phyloP scores from a whole-genome alignment of 2,329 filamentous ascomycete genomes.

The Cytospora mali region DNA sequence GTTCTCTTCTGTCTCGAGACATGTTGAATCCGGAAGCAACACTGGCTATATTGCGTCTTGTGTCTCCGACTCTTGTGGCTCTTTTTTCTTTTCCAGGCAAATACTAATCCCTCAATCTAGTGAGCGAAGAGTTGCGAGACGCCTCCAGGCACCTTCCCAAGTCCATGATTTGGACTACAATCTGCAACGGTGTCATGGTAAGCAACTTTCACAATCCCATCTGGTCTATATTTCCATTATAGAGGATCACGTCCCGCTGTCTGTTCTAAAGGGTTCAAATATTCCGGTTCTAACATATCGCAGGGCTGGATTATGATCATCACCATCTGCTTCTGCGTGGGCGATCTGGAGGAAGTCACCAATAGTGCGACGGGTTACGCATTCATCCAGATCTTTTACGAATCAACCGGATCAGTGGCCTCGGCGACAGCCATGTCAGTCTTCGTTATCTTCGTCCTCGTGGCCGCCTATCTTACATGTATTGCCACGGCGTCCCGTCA shows the following conservation, averaged over 20 bases:
- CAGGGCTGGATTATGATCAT: slow-evolving; percentile 16
- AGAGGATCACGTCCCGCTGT: too few relatives aligned
- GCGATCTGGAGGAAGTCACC: slow-evolving; percentile 13
- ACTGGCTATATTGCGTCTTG: background rate
- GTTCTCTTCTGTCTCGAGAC: background rate
- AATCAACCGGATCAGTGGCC: slow-evolving; percentile 30
- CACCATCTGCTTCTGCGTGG: slow-evolving; percentile 26
- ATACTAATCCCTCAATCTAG: background rate
- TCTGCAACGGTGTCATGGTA: slow-evolving; percentile 39
- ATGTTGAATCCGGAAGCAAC: background rate
- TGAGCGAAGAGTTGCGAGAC: slow-evolving; percentile 39
- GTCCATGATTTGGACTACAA: slow-evolving; percentile 38
- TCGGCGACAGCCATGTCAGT: slow-evolving; percentile 34
- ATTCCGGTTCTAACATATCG: background rate
- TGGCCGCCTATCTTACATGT: slow-evolving; percentile 30
- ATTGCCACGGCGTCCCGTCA: slow-evolving; percentile 37
- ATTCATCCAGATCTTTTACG: slow-evolving; percentile 37
- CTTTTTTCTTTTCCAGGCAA: too few relatives aligned
- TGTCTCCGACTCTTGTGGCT: background rate
- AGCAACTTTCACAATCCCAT: background rate
- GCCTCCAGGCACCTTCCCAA: slow-evolving; percentile 36
- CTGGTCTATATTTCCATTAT: slow-evolving; percentile 35
- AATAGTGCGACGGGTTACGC: slow-evolving; percentile 33
- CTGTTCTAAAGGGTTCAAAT: background rate
- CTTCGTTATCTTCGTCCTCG: slow-evolving; percentile 34